These are phyloP conservation scores for Trichoderma cornu-damae DNA, from an alignment of 2,329 filamentous ascomycete species.

Conservation along the genomic window DNA sequence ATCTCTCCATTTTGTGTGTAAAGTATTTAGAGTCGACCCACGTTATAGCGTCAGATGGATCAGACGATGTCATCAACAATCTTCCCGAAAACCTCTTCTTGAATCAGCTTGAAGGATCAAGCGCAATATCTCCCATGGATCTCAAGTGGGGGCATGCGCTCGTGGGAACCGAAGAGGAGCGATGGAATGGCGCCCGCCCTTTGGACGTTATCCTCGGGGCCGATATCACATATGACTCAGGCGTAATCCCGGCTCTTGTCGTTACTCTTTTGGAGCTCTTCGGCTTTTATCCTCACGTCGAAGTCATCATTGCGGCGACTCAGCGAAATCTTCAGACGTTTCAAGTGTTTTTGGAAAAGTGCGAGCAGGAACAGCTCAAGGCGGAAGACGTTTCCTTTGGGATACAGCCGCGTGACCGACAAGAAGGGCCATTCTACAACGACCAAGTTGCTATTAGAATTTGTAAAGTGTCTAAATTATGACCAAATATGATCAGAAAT, in stretches of 20 bases:
- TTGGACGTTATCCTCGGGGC: constrained; percentile 67
- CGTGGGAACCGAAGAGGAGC: constrained; percentile 51
- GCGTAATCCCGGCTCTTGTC: constrained; percentile 58
- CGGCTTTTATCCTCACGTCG: constrained; percentile 47
- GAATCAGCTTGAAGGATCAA: constrained; percentile 55
- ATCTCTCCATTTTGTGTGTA: constrained; percentile 68
- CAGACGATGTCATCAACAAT: constrained; percentile 63
- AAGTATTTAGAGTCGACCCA: constrained; percentile 56
- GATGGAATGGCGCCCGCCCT: constrained; percentile 43
- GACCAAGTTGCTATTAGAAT: constrained; percentile 56
- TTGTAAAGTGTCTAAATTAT: constrained; percentile 29
- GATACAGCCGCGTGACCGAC: constrained; percentile 36
- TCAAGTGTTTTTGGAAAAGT: constrained; percentile 55
- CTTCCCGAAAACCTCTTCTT: constrained; percentile 63
- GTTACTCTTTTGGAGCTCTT: constrained; percentile 61
- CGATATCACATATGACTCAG: constrained; percentile 71
- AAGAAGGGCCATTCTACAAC: constrained; percentile 61
- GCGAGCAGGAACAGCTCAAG: constrained; percentile 43
- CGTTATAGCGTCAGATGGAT: constrained; percentile 68
- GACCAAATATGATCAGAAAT: not conserved
- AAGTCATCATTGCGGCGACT: constrained; percentile 64
- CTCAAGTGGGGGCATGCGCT: constrained; percentile 61
- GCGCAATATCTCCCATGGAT: constrained; percentile 45
- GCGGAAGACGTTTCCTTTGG: constrained; percentile 42
- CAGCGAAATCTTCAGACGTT: constrained; percentile 68